Evolutionary conservation across 2,329 filamentous ascomycete genomes (phyloP), one percentile per base, ranked within the genome.

Genomic region (Fusarium humuli): DNA sequence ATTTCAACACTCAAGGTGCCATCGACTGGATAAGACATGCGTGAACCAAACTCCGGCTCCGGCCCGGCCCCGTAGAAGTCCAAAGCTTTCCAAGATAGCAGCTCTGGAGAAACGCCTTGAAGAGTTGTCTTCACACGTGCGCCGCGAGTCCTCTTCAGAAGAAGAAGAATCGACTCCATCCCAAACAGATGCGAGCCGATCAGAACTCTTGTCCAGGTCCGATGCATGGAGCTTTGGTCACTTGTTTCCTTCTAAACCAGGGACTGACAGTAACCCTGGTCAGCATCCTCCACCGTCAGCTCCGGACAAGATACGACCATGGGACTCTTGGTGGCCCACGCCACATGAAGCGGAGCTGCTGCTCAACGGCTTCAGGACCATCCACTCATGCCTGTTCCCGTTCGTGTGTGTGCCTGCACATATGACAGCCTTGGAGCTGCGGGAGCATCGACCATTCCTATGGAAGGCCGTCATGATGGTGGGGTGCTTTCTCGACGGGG

Each of bases 391-490:
- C 1, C 69, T 84, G 11, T 82, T 83, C 54, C 85, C 85, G 11
- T 86, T 86, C 64, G 81, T 84, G 11, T 67, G 82, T 16, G 75
- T 85, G 7, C 80, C 84, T 1, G 66, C 70, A 25, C 65, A 77
- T 46, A 69, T 83, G 69, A 75, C 73, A 6, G 77, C 83, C 2
- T 70, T 73, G 3, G 75, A 81, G 65, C 74, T 86, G 46, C 78
- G 77, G 27, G 71, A 73, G 27, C 64, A 79, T 62, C 76, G 80
- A 8, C 84, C 84, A 23, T 83, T 83, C 42, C 67, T 86, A 42
- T 87, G 84, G 83, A 85, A 85, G 71, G 82, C 80, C 6, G 73
- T 83, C 65, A 85, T 87, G 81, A 80, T 86, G 75, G 79, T 78
- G 50, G 77, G 79, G 20, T 78, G 77, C 59, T 79, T 83, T 50